Conservation (phyloP, 2,329 filamentous ascomycete species). For the Coniochaeta sp. region DNA sequence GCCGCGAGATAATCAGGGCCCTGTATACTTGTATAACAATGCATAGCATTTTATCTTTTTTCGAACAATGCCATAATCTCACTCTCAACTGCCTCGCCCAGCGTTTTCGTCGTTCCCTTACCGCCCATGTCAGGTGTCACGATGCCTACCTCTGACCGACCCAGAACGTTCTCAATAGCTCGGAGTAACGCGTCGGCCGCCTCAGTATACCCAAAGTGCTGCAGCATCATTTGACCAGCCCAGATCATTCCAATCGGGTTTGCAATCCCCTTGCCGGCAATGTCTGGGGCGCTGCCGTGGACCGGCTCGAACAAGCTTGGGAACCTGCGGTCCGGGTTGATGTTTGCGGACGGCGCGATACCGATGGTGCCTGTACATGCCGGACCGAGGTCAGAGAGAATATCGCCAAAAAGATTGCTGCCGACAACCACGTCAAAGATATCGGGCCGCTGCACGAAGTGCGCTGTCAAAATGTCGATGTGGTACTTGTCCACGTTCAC, state of each 20-base stretch:
- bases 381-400: conserved; percentile 57
- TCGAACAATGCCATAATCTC: conserved; percentile 13
- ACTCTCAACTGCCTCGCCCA: conserved; percentile 43
- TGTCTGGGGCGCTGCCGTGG: conserved; percentile 58
- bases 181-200: conserved; percentile 51
- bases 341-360: conserved; percentile 57
- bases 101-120: conserved; percentile 44
- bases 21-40: no score
- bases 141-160: conserved; percentile 37
- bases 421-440: conserved; percentile 55
- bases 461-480: conserved; percentile 56
- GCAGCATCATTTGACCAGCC: conserved; percentile 62
- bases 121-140: conserved; percentile 56
- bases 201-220: conserved; percentile 52
- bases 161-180: conserved; percentile 51
- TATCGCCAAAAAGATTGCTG: conserved; percentile 54
- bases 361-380: conserved; percentile 59
- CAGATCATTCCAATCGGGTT: conserved; percentile 62
- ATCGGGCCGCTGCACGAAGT: conserved; percentile 51
- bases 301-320: conserved; percentile 59
- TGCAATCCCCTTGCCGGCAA: conserved; percentile 54
- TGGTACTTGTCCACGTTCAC: conserved; percentile 55
- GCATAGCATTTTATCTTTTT: not conserved
- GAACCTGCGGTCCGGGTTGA: conserved; percentile 52
- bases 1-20: no score